Conservation (phyloP, 257 asterid species). For the Rehmannia glutinosa region DNA sequence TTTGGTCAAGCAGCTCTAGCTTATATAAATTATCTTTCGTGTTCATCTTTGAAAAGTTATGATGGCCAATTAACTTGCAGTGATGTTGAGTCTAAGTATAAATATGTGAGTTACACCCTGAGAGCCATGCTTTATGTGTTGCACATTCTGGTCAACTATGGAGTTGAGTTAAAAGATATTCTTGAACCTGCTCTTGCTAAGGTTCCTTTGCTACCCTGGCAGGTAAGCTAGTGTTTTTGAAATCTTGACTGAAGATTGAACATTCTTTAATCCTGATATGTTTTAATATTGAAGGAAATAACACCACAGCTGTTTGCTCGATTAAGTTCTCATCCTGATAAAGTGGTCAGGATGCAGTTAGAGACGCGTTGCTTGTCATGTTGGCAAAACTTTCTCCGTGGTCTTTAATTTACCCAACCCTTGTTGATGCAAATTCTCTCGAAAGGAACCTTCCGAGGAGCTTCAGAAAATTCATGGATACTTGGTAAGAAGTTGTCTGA, state of each 20-base stretch:
- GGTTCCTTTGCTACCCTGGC: conserved; percentile 96
- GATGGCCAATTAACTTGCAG: conserved; percentile 60
- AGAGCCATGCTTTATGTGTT: conserved; percentile 80
- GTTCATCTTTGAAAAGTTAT: conserved; percentile 57
- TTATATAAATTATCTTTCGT: conserved; percentile 75
- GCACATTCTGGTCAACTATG: conserved; percentile 86
- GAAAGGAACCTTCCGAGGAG: conserved; percentile 91
- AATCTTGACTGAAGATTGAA: conserved; percentile 16
- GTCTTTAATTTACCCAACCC: conserved; percentile 92
- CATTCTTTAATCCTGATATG: conserved; percentile 30
- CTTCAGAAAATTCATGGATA: conserved; percentile 76
- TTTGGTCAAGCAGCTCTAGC: conserved; percentile 96
- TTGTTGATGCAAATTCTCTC: conserved; percentile 84
- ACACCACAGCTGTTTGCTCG: conserved; percentile 95
- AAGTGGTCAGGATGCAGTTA: conserved; percentile 79
- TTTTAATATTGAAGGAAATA: conserved; percentile 66
- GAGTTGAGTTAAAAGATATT: conserved; percentile 74
- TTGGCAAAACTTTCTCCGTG: conserved; percentile 89
- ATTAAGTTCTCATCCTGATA: conserved; percentile 89
- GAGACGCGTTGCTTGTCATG: conserved; percentile 79
- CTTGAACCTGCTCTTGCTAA: conserved; percentile 79
- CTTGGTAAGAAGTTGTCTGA: conserved; percentile 58
- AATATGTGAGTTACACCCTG: conserved; percentile 62
- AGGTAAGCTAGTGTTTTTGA: conserved; percentile 50
- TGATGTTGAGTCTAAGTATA: conserved; percentile 49